Conservation (phyloP, 257 asterid genomes). For the Dorcoceras hygrometricum region DNA sequence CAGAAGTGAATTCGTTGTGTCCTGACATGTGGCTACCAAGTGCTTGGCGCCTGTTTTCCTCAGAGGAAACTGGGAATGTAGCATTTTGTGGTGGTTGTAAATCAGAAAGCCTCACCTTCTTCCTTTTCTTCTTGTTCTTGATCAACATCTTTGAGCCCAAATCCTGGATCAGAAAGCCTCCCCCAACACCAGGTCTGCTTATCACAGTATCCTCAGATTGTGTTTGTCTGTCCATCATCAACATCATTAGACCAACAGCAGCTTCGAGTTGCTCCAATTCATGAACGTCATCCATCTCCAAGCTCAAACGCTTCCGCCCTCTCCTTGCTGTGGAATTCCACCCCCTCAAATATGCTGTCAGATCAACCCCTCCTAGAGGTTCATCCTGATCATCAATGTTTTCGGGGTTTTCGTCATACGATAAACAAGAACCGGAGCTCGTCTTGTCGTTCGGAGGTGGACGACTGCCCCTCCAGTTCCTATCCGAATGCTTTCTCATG, state of each 20-base stretch:
- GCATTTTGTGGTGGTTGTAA: conserved; percentile 13
- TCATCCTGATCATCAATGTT: conserved; percentile 1
- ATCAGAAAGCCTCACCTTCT: conserved; percentile 32
- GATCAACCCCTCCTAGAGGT: conserved; percentile 17
- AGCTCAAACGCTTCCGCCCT: conserved; percentile 44
- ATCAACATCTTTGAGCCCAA: neutral
- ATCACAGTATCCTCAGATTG: too few relatives aligned
- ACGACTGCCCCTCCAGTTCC: conserved; percentile 55
- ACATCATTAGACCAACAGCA: conserved; percentile 40
- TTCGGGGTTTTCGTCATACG: conserved; percentile 20
- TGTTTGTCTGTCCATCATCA: conserved; percentile 31
- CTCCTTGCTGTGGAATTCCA: conserved; percentile 61
- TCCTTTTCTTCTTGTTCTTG: conserved; percentile 35
- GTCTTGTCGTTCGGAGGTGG: conserved; percentile 34
- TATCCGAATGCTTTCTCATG: conserved; percentile 62
- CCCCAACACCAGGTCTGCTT: neutral
- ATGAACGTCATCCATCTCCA: conserved; percentile 23
- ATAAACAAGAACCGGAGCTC: conserved; percentile 23
- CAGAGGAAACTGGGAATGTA: neutral
- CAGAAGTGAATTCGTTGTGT: conserved; percentile 34
- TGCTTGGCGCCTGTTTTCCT: conserved; percentile 41
- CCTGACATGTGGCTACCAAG: conserved; percentile 50
- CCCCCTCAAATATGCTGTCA: conserved; percentile 24
- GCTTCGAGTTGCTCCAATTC: conserved; percentile 27
- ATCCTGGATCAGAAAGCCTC: too few relatives aligned